A percentile compares a stretch with the other conserved stretches of the same genome.
phyloP scores from a whole-genome alignment of 1,284 basidiomycete genomes.

The Pseudozyma pruni region DNA sequence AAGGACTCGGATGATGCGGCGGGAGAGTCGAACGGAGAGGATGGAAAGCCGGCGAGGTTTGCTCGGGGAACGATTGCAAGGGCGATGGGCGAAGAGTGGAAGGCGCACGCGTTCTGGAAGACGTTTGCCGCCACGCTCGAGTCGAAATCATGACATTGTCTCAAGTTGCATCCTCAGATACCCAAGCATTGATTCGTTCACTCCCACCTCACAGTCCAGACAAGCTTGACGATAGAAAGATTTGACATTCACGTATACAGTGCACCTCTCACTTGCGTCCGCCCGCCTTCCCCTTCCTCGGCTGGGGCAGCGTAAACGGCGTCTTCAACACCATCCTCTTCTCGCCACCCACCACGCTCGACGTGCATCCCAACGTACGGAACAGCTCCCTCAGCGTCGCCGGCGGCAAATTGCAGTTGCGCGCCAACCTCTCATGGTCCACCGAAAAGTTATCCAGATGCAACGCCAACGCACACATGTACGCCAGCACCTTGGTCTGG shows the following conservation, averaged over 20 bases:
- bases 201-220: neutral
- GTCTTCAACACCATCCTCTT: constrained; percentile 55
- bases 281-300: constrained; percentile 41
- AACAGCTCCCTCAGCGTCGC: constrained; percentile 48
- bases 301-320: constrained; percentile 47
- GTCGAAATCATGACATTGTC: neutral
- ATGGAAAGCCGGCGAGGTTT: constrained; percentile 12
- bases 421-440: constrained; percentile 42
- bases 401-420: constrained; percentile 36
- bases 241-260: constrained; percentile 10
- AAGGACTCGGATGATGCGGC: no score
- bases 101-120: constrained; percentile 31
- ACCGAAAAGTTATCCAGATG: constrained; percentile 63
- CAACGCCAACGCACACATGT: constrained; percentile 59
- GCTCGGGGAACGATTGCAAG: constrained; percentile 35
- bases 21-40: neutral
- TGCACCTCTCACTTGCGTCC: constrained; percentile 28
- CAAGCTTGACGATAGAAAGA: constrained; percentile 1
- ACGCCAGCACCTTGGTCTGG: constrained; percentile 59
- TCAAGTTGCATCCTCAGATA: neutral
- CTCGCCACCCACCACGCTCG: constrained; percentile 38
- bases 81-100: constrained; percentile 31
- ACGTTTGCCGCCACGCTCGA: constrained; percentile 14
- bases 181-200: neutral
- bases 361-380: constrained; percentile 51